These are phyloP conservation scores for Astragalus glycyphyllos DNA, from an alignment of 306 rosid genomes.

Conservation along the genomic window DNA sequence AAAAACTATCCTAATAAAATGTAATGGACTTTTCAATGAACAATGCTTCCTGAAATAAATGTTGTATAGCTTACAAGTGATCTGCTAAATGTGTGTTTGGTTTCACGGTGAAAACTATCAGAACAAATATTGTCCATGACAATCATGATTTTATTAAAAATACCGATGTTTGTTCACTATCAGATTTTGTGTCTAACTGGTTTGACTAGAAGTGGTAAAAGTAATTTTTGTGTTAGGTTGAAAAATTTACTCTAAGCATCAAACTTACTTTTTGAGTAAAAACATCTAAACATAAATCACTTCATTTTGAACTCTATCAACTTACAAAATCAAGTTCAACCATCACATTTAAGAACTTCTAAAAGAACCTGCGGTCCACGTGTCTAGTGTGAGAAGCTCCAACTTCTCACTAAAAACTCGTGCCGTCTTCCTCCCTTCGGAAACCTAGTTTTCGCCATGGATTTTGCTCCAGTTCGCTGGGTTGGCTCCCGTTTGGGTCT, in stretches of 20 bases:
- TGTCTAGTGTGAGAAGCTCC: no score
- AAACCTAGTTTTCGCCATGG: no score
- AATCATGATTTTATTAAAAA: not conserved
- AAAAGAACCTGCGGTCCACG: no score
- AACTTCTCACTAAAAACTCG: no score
- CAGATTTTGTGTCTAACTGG: not conserved
- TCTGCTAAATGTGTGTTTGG: not conserved
- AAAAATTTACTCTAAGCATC: not conserved
- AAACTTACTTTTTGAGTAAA: not conserved
- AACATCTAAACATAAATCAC: not conserved
- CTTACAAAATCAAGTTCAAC: not conserved
- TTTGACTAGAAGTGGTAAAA: no score
- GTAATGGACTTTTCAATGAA: constrained; percentile 19
- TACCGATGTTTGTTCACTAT: not conserved
- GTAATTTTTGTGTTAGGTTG: not conserved
- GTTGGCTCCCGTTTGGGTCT: no score
- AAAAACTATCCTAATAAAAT: constrained; percentile 2
- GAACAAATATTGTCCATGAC: not conserved
- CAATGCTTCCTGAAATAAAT: constrained; percentile 27
- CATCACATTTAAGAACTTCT: not conserved
- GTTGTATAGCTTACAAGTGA: constrained; percentile 22
- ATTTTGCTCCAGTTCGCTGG: no score
- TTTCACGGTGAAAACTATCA: not conserved
- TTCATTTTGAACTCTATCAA: not conserved
- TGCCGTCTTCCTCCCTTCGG: no score